Conservation (phyloP, 768 basidiomycete species). For the Pleurotus tuber-regium region DNA sequence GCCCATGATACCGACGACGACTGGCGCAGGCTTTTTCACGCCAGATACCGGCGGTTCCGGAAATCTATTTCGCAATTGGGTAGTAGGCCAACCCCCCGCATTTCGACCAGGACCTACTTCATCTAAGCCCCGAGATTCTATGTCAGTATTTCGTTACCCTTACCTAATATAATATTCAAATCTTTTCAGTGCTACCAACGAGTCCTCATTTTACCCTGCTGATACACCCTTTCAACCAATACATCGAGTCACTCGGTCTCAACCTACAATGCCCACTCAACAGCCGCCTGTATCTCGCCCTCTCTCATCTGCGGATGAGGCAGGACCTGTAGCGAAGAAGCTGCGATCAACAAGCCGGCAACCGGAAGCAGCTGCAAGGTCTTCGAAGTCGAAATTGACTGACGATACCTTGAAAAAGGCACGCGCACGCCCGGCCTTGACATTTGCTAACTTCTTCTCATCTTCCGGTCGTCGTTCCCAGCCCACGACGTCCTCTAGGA, state of each 20-base stretch:
- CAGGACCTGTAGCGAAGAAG: constrained; percentile 74
- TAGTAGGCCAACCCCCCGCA: constrained; percentile 45
- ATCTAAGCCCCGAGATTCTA: constrained; percentile 55
- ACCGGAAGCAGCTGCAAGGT: constrained; percentile 49
- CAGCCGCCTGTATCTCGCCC: constrained; percentile 60
- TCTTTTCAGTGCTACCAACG: constrained; percentile 49
- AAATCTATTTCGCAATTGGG: constrained; percentile 58
- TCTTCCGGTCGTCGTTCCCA: constrained; percentile 78
- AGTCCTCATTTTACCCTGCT: constrained; percentile 48
- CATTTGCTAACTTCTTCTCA: constrained; percentile 87
- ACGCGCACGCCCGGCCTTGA: constrained; percentile 86
- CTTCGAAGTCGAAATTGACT: constrained; percentile 57
- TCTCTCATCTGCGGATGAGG: constrained; percentile 81
- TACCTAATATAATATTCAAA: constrained; percentile 13
- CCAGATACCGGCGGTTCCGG: constrained; percentile 60
- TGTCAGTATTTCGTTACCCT: constrained; percentile 39
- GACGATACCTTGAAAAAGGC: constrained; percentile 86
- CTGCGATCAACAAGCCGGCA: constrained; percentile 63
- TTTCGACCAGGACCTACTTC: constrained; percentile 54
- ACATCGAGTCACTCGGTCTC: constrained; percentile 43
- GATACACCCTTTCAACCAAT: constrained; percentile 57
- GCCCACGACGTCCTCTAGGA: constrained; percentile 65
- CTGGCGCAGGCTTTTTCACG: constrained; percentile 74
- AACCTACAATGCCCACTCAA: constrained; percentile 35
- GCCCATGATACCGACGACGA: constrained; percentile 46